Base-by-base conservation (phyloP, 176 grass and related monocot species). In the Hordeum marinum region DNA sequence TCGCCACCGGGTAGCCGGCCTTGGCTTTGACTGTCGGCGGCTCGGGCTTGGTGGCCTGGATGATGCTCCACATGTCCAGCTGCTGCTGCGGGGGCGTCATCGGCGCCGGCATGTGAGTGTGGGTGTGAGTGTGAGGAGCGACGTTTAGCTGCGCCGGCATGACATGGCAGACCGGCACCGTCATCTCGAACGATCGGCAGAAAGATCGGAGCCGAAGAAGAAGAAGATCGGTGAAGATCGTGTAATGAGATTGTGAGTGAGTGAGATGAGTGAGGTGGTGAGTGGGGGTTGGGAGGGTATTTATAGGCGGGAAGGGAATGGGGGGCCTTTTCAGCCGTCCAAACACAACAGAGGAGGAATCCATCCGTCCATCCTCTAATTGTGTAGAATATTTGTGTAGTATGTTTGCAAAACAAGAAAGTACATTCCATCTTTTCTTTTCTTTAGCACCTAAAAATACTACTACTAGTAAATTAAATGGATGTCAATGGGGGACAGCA, bases 1-100 rank as follows among this genome's bases (percentile, higher is more conserved):
- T 75, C 4, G 84, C 17, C 29, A 85, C 71, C 2, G 86, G 86
- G 34, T 91, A 87, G 31, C 84, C 76, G 10, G 80, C 83, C 15
- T 54, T 77, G 21, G 20, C 20, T 17, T 31, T 32, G 6, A 15
- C 18, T 8, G 26, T 3, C 67, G 67, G 34, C 9, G 63, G 8
- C 29, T 29, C 29, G 4, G 76, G 8, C 37, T 29, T 29, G 29
- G 29, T 29, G 29, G 29, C 29, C 29, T 29, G 29, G 29, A 29
- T 29, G 29, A 2, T 2, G 29, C 29, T 29, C 29, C 29, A 29
- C 29, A 29, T 29, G 29, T 29, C 29, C 29, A 29, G 29, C 29
- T 29, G 29, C 29, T 29, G 29, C 29, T 29, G 29, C 29, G 29
- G 29, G 29, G 31, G 2, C 9, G 24, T 36, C 82, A 8, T 65